Evolutionary conservation across 768 basidiomycete genomes (phyloP).

Genomic region (Lentinus tigrinus): DNA sequence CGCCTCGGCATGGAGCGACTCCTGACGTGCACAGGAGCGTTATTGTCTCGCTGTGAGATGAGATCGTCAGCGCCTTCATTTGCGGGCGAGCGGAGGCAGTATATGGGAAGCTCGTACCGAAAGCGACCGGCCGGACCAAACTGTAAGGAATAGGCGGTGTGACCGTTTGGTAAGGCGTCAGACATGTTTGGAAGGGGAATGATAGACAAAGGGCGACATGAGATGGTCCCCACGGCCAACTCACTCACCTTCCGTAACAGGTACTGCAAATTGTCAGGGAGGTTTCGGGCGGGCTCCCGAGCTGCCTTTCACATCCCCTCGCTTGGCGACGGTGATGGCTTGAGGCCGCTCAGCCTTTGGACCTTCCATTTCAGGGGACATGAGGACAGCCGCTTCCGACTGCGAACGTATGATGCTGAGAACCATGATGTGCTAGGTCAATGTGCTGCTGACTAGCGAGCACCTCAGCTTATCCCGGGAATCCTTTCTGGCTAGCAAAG

Average conservation of each 20-base stretch:
- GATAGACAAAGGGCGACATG: conserved; percentile 12
- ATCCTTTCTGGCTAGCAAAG: background rate
- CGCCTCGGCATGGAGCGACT: conserved; percentile 14
- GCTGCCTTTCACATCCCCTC: conserved; percentile 5
- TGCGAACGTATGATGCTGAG: background rate
- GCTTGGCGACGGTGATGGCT: background rate
- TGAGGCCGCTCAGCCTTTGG: conserved; percentile 14
- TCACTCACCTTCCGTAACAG: conserved; percentile 5
- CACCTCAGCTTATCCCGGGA: background rate
- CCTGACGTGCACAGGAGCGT: conserved; percentile 23
- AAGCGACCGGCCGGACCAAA: conserved; percentile 13
- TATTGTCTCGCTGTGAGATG: conserved; percentile 29
- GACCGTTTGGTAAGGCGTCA: conserved; percentile 16
- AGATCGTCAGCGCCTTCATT: conserved; percentile 23
- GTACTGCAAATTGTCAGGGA: conserved; percentile 5
- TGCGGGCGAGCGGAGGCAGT: conserved; percentile 21
- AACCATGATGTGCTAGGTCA: background rate
- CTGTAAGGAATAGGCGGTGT: conserved; percentile 12
- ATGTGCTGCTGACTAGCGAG: background rate
- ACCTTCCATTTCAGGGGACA: conserved; percentile 7
- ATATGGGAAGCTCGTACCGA: conserved; percentile 24
- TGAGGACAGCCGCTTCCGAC: background rate
- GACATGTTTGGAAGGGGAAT: conserved; percentile 14
- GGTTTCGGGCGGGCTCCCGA: background rate
- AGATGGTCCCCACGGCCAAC: conserved; percentile 5